Conservation (phyloP, 345 rosid genomes). For the Rubroshorea leprosula region DNA sequence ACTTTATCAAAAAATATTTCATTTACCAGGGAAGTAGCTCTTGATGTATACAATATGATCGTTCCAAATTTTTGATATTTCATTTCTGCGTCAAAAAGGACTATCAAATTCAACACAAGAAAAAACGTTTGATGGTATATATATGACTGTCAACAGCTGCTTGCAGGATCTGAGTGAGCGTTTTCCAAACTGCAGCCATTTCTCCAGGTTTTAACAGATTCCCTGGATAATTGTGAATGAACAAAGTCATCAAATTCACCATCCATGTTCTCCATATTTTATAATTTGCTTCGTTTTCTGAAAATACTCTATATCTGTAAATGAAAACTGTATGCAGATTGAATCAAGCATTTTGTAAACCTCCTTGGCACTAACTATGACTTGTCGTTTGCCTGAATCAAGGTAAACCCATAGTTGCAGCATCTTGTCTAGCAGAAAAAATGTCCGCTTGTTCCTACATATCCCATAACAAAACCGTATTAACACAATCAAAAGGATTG, state of each 20-base stretch:
- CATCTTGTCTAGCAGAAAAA: slow-evolving; percentile 61
- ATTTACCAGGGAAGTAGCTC: no score
- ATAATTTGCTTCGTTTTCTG: no score
- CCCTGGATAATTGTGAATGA: not conserved
- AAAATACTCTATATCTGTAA: not conserved
- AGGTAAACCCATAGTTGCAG: slow-evolving; percentile 68
- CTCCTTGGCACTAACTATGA: slow-evolving; percentile 6
- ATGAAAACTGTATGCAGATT: not conserved
- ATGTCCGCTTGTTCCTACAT: slow-evolving; percentile 77
- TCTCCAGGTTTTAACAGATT: slow-evolving; percentile 7
- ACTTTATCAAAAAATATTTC: no score
- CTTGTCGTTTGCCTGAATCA: slow-evolving; percentile 11
- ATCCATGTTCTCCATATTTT: not conserved
- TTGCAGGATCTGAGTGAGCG: slow-evolving; percentile 8
- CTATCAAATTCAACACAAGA: no score
- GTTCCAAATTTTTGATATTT: no score
- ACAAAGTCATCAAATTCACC: not conserved
- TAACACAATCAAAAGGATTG: not conserved
- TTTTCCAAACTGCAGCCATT: slow-evolving; percentile 3
- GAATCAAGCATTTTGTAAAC: not conserved
- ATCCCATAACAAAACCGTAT: not conserved
- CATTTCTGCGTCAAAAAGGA: no score
- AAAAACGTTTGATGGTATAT: no score
- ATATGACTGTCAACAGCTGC: slow-evolving; percentile 10
- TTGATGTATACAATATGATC: no score